phyloP scores from a whole-genome alignment of 2,329 filamentous ascomycete genomes.

The Blastomyces emzantsi region DNA sequence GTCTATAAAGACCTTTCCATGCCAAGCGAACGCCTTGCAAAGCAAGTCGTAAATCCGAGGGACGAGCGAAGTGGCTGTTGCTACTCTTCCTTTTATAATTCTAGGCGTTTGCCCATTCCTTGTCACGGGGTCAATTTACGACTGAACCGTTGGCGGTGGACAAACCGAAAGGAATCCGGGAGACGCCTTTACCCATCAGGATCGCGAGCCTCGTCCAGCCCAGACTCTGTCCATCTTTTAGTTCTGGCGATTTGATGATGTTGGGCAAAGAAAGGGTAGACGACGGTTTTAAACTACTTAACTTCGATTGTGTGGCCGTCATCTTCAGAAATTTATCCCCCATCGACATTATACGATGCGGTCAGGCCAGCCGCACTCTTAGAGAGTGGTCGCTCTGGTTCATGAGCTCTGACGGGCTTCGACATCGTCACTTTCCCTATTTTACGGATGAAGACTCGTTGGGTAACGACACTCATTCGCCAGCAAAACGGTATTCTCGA shows the following conservation, averaged over 20 bases:
- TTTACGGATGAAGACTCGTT: neutral
- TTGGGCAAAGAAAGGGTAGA: too few species aligned
- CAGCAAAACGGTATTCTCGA: neutral
- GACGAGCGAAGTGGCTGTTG: neutral
- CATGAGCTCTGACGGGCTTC: neutral
- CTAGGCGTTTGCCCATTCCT: neutral
- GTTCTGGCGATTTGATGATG: neutral
- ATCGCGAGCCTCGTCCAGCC: neutral
- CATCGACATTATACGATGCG: neutral
- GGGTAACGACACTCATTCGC: neutral
- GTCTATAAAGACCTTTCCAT: neutral
- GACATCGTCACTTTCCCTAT: neutral
- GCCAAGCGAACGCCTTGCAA: neutral
- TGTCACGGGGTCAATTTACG: neutral
- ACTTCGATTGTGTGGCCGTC: neutral
- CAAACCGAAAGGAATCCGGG: neutral
- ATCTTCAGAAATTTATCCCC: neutral
- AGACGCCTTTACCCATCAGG: neutral
- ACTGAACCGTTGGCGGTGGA: neutral
- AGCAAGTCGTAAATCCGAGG: neutral
- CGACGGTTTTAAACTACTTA: neutral
- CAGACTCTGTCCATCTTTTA: neutral
- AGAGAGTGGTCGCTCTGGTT: slow-evolving; percentile 1
- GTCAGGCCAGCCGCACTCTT: neutral
- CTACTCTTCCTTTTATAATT: neutral